Base-by-base conservation (phyloP, 2,329 filamentous ascomycete species). In the Aspergillus novoparasiticus region DNA sequence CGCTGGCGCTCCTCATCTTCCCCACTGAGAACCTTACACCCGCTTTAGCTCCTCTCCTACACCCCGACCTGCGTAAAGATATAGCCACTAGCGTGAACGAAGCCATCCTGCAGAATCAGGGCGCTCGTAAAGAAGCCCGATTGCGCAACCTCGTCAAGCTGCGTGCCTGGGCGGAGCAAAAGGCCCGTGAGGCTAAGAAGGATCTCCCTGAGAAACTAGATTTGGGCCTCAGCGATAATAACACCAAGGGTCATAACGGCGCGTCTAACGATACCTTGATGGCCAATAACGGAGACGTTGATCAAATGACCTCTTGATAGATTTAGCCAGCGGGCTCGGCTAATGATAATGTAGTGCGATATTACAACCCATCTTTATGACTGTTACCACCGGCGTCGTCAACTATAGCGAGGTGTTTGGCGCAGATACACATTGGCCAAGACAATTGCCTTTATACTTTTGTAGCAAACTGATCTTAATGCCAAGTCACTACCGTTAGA, bases 1-100 rank as follows among this genome's bases (percentile, higher is more conserved):
- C 95, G 0, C 97, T 99, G 89, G 90, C 93, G 0, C 85, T 99
- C 46, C 83, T 99, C 45, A 90, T 99, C 50, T 97, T 97, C 70
- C 89, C 92, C 0, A 85, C 87, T n/a, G 91, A 95, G 59, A 90
- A 87, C 58, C 85, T 97, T 43, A 87, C 91, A 51, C 89, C 91
- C 2, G 88, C 91, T 56, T 83, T 97, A 36, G 88, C 90, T 43
- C 87, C 87, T 54, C 83, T 99, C 32, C 82, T 99, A 21, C 86
- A 96, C 68, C 91, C 94, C 2, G 86, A 88, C 55, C 84, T 98
- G 51, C 89, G 95, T 65, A 88, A 89, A 69, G 87, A 90, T 50
- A 93, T 97, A n/a, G 95, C 95, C 5, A 89, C 89, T 65, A 86
- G 86, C 69, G 95, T 99, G 59, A 99, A 99, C 75, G 89, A 93